Base-by-base conservation (phyloP, 257 asterid genomes). In the Orobanche coerulescens region DNA sequence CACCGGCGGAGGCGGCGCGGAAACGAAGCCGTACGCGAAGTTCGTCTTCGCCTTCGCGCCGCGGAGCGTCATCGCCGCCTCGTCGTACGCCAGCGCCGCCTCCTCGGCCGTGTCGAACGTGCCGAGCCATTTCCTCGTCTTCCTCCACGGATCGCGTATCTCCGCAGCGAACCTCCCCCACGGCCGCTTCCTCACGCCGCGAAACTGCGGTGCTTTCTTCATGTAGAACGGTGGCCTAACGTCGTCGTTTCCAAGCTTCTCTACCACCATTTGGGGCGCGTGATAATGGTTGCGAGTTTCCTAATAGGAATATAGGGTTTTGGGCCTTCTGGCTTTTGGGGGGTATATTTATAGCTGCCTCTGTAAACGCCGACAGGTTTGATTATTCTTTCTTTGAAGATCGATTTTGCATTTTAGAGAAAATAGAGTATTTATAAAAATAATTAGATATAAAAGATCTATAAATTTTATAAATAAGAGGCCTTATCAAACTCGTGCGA, bases 81-180 rank as follows among this genome's bases (percentile, higher is more conserved):
- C 69, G 30, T 84, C 94, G 77, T 84, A 82, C 14, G 89, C 94
- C 40, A 72, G 62, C 22, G 94, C 89, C 24, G 94, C 94, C 61
- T 74, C 89, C 73, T 78, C 85, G 11, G 88, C 85, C n/a, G 92
- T 84, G 64, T 81, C 82, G 61, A 84, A 84, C 1, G 93, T 84
- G 39, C 93, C 93, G 33, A 84, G 82, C 93, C 93, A 84, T 48
- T 77, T 78, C 62, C 86, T 69, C 28, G 88, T 73, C 80, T 81
- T 84, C 77, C 68, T 84, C 88, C 78, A 75, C 28, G 93, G 93
- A 68, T 84, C 82, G 48, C 93, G 86, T 16, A 84, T 84, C 83
- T 84, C 94, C 5, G 87, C 94, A 6, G 86, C 89, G 73, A 71
- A 84, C 18, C 79, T 39, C 6, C 94, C 89, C 89, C 94, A 84